Evolutionary conservation across 192 early-diverging fungal species (phyloP).

Genomic region (Radiomyces spectabilis): DNA sequence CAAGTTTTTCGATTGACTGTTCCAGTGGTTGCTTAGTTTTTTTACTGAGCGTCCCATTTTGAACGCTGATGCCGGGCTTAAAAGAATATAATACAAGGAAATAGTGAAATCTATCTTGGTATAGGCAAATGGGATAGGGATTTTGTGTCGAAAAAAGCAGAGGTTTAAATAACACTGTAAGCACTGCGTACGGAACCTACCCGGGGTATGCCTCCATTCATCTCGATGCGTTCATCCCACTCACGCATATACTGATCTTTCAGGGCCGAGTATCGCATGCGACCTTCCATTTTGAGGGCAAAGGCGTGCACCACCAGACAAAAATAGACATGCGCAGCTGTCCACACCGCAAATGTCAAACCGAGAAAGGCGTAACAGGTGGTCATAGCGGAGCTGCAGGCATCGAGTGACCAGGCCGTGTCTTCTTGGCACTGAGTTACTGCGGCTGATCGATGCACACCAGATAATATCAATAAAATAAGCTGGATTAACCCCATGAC

Average conservation of each 20-base stretch:
- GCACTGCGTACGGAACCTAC: not conserved
- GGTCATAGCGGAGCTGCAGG: not conserved
- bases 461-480: constrained; percentile 10
- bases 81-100: too few species aligned
- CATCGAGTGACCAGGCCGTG: not conserved
- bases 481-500: constrained; percentile 5
- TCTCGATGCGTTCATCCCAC: constrained; percentile 11
- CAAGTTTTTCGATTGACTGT: too few species aligned
- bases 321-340: constrained; percentile 8
- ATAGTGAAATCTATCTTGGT: too few species aligned
- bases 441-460: not conserved
- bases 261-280: constrained; percentile 7
- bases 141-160: too few species aligned
- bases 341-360: constrained; percentile 8
- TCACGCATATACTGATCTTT: constrained; percentile 3
- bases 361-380: constrained; percentile 4
- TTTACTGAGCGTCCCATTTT: too few species aligned
- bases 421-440: constrained; percentile 1
- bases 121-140: too few species aligned
- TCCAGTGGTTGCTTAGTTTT: too few species aligned
- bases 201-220: not conserved
- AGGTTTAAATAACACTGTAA: not conserved
- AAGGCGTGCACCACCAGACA: constrained; percentile 13
- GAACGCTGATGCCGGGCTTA: too few species aligned
- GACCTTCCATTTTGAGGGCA: not conserved